phyloP scores from a whole-genome alignment of 2,329 filamentous ascomycete genomes.

The Pseudocercospora fuligena region DNA sequence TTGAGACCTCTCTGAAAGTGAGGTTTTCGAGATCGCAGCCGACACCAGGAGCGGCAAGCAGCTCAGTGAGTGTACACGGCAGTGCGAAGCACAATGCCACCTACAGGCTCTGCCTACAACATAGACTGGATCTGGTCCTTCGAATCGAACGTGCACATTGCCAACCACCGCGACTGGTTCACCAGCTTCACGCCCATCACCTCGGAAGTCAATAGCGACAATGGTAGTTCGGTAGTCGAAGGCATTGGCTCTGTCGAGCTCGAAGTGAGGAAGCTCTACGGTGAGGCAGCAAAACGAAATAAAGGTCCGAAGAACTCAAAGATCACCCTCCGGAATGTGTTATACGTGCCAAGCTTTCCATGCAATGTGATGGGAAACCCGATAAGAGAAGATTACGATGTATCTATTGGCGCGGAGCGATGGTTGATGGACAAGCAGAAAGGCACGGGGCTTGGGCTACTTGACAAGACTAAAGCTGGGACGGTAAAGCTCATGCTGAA shows the following conservation, averaged over 20 bases:
- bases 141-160: conserved; percentile 28
- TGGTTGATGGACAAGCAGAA: conserved; percentile 23
- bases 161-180: conserved; percentile 32
- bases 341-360: conserved; percentile 1
- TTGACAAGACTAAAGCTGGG: conserved; percentile 24
- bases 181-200: conserved; percentile 9
- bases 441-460: conserved; percentile 21
- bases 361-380: conserved; percentile 25
- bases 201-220: conserved; percentile 6
- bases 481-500: conserved; percentile 17
- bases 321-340: conserved; percentile 15
- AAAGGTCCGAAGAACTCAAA: conserved; percentile 11
- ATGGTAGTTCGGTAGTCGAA: conserved; percentile 1
- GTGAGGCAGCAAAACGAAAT: conserved; percentile 8
- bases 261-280: conserved; percentile 12
- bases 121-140: conserved; percentile 30
- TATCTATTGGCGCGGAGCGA: conserved; percentile 25
- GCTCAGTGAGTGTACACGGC: neutral
- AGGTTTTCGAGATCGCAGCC: neutral
- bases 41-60: neutral
- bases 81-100: conserved; percentile 23
- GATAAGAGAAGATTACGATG: conserved; percentile 23
- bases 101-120: conserved; percentile 24
- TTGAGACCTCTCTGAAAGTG: neutral
- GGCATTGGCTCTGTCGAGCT: conserved; percentile 19